phyloP scores from a whole-genome alignment of 495 filamentous ascomycete genomes.

The Podospora fimiseda region DNA sequence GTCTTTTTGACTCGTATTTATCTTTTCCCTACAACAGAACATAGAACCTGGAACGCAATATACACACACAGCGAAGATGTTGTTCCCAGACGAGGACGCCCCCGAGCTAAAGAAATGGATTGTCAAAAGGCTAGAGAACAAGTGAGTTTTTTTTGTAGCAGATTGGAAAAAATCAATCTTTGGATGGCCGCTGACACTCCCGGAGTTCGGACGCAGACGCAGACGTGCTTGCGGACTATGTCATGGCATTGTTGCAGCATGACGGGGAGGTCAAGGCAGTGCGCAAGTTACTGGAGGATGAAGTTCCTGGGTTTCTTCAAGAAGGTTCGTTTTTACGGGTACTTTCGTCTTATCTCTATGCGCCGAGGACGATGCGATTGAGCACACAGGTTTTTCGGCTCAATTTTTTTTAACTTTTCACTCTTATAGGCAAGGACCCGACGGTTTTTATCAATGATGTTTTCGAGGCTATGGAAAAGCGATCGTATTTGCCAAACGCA shows the following conservation, averaged over 20 bases:
- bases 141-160: slow-evolving; percentile 54
- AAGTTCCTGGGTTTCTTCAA: slow-evolving; percentile 81
- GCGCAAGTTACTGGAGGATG: slow-evolving; percentile 64
- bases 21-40: too few species aligned
- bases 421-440: slow-evolving; percentile 55
- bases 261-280: slow-evolving; percentile 72
- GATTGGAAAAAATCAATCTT: too few species aligned
- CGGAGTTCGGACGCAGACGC: slow-evolving; percentile 85
- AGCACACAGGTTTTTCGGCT: too few species aligned
- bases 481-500: slow-evolving; percentile 54
- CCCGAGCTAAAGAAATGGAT: slow-evolving; percentile 74
- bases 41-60: background rate
- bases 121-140: slow-evolving; percentile 76
- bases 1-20: too few species aligned
- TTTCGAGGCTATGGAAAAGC: slow-evolving; percentile 63
- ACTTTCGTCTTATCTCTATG: too few species aligned
- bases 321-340: slow-evolving; percentile 63
- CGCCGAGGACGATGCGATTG: too few species aligned
- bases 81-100: slow-evolving; percentile 67
- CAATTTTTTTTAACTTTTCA: too few species aligned
- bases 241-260: slow-evolving; percentile 78
- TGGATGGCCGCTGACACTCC: background rate
- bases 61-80: slow-evolving; percentile 42
- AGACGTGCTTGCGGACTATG: slow-evolving; percentile 92
- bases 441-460: slow-evolving; percentile 76